Evolutionary conservation across 2,329 filamentous ascomycete genomes (phyloP), one percentile per base, ranked within the genome.

Genomic region (Orbilia javanica): DNA sequence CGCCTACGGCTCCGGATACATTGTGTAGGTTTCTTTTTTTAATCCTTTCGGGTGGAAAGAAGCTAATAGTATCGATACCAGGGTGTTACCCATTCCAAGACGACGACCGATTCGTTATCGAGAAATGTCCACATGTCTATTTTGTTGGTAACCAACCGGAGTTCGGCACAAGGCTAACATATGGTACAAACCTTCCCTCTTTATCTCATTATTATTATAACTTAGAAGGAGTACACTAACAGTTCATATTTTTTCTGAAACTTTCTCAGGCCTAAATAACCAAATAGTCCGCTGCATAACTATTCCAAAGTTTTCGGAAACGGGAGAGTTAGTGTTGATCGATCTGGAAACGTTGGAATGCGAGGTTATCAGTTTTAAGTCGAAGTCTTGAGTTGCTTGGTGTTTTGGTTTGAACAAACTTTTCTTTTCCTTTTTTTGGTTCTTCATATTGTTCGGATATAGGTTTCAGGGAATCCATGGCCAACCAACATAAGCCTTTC

Each of bases 81-180:
- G 93, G 93, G 93, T 94, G 92, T 82, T 99, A 98, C 83, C 96
- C 96, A 0, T 99, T 97, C 84, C 94, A 98, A 84, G 92, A 96
- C 18, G 89, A 93, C 62, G 96, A 99, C 82, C 94, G 93, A 0
- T 96, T 98, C 82, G 91, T 98, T 50, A 87, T 99, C 82, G 89
- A 91, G 79, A 7, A 18, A 4, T 97, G 93, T 79, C 96, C 96
- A 1, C 95, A 99, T 82, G 86, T 99, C 34, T 98, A 93, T 85
- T 93, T 99, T 83, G 91, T 92, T 0, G 94, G 94, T 15, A 94
- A 92, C 81, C 94, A 97, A 84, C 91, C 93, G 1, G 87, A 87
- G 65, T 97, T 96, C 83, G 90, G 89, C 64, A 94, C 91, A 1
- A 89, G 88, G 31, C 84, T 91, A 0, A 90, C 96, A 39, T 86